phyloP scores from a whole-genome alignment of 116 monocot species.

The Dioscorea cayenensis region DNA sequence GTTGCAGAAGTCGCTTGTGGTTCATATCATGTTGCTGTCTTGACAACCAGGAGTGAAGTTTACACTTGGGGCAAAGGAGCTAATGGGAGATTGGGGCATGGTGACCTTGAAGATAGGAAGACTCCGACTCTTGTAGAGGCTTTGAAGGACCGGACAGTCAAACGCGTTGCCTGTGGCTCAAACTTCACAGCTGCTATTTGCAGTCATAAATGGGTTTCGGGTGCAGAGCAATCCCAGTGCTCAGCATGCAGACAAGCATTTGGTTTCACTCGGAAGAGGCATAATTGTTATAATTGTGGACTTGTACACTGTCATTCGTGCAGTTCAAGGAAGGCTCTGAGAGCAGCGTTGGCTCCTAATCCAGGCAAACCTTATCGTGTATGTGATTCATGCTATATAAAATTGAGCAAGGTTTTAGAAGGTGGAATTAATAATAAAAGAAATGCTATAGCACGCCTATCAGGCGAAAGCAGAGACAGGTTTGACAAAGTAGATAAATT shows the following conservation, averaged over 20 bases:
- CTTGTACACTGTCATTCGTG: slow-evolving; percentile 82
- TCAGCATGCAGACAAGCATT: slow-evolving; percentile 71
- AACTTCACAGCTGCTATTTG: slow-evolving; percentile 80
- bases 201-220: slow-evolving; percentile 66
- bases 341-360: slow-evolving; percentile 66
- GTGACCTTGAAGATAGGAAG: slow-evolving; percentile 79
- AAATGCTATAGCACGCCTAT: slow-evolving; percentile 22
- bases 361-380: slow-evolving; percentile 77
- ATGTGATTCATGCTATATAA: slow-evolving; percentile 78
- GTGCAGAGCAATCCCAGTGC: slow-evolving; percentile 78
- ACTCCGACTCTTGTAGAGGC: slow-evolving; percentile 75
- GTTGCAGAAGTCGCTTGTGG: slow-evolving; percentile 71
- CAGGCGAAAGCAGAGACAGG: slow-evolving; percentile 49
- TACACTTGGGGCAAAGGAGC: slow-evolving; percentile 92
- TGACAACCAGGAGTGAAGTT: slow-evolving; percentile 61
- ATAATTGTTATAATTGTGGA: slow-evolving; percentile 87
- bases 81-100: slow-evolving; percentile 87
- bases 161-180: slow-evolving; percentile 66
- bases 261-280: slow-evolving; percentile 89
- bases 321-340: slow-evolving; percentile 65
- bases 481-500: slow-evolving; percentile 42
- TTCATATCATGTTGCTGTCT: slow-evolving; percentile 73
- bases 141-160: slow-evolving; percentile 71
- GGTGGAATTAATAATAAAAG: slow-evolving; percentile 33
- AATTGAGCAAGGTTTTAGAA: slow-evolving; percentile 47